phyloP scores from a whole-genome alignment of 1,284 basidiomycete species.

The Fomes fomentarius region DNA sequence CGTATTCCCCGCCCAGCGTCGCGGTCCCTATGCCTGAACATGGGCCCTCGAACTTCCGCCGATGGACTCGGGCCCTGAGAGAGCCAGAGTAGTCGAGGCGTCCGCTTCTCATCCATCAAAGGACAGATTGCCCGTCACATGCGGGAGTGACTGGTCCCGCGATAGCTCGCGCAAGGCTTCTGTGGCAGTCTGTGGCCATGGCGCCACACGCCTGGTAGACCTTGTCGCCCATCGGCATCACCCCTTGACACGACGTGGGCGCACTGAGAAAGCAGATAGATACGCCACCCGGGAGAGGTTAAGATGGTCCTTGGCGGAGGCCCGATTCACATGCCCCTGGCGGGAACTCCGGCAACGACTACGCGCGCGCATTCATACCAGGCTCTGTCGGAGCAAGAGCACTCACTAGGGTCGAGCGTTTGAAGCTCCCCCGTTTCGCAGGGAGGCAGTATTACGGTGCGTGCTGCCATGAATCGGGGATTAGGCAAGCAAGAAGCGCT shows the following conservation, averaged over 20 bases:
- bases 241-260: neutral
- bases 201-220: neutral
- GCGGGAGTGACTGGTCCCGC: slow-evolving; percentile 12
- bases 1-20: no score
- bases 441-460: no score
- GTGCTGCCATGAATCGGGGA: slow-evolving; percentile 4
- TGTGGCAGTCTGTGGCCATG: slow-evolving; percentile 7
- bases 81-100: neutral
- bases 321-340: neutral
- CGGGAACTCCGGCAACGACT: no score
- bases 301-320: neutral
- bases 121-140: slow-evolving; percentile 20
- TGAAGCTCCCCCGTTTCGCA: no score
- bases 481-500: slow-evolving; percentile 1
- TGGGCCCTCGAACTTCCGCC: no score
- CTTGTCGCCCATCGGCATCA: neutral
- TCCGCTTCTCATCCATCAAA: slow-evolving; percentile 9
- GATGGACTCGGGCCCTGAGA: no score
- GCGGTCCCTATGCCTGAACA: no score
- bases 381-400: slow-evolving; percentile 4
- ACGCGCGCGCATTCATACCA: neutral
- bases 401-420: no score
- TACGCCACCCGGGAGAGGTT: neutral
- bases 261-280: neutral
- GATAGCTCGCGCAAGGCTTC: slow-evolving; percentile 11